Percentiles rank a stretch among this genome's conserved stretches.
Evolutionary conservation across 78 protist genomes (phyloP).

Genomic region (Dictyostelium intermedium): DNA sequence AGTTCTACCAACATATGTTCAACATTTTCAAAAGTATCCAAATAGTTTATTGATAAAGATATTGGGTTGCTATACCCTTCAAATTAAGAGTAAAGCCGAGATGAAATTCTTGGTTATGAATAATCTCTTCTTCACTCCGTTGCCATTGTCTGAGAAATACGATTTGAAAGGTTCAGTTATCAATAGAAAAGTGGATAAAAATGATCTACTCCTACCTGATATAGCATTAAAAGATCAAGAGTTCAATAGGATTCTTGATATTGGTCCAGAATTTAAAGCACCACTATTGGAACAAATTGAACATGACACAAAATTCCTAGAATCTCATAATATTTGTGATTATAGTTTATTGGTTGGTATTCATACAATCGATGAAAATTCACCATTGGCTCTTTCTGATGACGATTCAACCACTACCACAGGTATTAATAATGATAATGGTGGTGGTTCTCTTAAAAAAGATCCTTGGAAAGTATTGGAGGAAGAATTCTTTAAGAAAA

Average conservation of each 20-base stretch:
- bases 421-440: background rate
- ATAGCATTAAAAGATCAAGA: conserved; percentile 66
- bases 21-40: conserved; percentile 39
- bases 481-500: conserved; percentile 55
- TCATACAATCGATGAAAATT: conserved; percentile 46
- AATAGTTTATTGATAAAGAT: conserved; percentile 21
- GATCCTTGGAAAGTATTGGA: conserved; percentile 15
- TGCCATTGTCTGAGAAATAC: conserved; percentile 67
- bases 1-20: conserved; percentile 46
- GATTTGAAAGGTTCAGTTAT: conserved; percentile 67
- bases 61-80: conserved; percentile 26
- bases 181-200: conserved; percentile 49
- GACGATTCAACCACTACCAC: no score
- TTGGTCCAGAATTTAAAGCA: conserved; percentile 69
- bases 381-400: conserved; percentile 59
- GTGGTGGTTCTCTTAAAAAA: background rate
- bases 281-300: conserved; percentile 76
- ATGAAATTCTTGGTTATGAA: conserved; percentile 64
- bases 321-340: conserved; percentile 75
- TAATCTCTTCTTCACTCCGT: conserved; percentile 51
- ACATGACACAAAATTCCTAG: conserved; percentile 53
- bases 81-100: background rate
- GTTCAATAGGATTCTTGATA: conserved; percentile 14
- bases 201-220: background rate
- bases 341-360: conserved; percentile 76